Percentiles rank a stretch among this genome's conserved stretches.
These are phyloP conservation scores for Endotrypanum monterogeii DNA, from an alignment of 208 protist genomes.

Conservation along the genomic window DNA sequence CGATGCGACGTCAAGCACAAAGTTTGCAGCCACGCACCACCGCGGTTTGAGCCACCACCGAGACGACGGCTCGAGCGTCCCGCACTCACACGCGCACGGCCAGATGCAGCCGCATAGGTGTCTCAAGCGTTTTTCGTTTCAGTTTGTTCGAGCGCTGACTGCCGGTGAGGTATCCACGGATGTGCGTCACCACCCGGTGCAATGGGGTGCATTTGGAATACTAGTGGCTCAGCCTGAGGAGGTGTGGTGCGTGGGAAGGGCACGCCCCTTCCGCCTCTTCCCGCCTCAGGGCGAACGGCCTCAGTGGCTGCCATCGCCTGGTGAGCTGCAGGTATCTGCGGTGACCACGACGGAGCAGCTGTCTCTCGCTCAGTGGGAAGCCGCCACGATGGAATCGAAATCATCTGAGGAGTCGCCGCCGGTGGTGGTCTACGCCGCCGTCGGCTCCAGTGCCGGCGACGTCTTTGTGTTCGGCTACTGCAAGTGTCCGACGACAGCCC, in stretches of 20 bases:
- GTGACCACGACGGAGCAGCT: slow-evolving; percentile 21
- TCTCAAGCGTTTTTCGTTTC: slow-evolving; percentile 15
- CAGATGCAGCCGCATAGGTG: slow-evolving; percentile 2
- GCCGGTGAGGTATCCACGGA: slow-evolving; percentile 22
- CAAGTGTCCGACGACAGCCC: slow-evolving; percentile 3
- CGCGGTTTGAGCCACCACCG: background rate
- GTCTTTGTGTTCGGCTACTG: slow-evolving; percentile 27
- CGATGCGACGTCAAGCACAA: background rate
- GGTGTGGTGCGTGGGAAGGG: slow-evolving; percentile 34
- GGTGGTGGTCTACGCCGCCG: slow-evolving; percentile 16
- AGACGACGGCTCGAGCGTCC: background rate
- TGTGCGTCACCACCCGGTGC: slow-evolving; percentile 13
- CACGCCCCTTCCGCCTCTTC: slow-evolving; percentile 28
- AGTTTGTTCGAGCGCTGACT: slow-evolving; percentile 27
- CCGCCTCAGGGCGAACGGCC: background rate
- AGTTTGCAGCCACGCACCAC: background rate
- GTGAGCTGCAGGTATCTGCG: slow-evolving; percentile 5
- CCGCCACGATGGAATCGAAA: background rate
- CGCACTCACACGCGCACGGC: background rate
- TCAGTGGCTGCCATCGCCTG: background rate
- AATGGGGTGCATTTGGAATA: slow-evolving; percentile 32
- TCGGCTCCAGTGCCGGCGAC: slow-evolving; percentile 21
- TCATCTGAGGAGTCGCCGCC: background rate
- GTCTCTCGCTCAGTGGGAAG: slow-evolving; percentile 18
- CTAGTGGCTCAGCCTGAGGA: slow-evolving; percentile 26